phyloP scores from a whole-genome alignment of 208 protist species.

The Trypanosoma rangeli region DNA sequence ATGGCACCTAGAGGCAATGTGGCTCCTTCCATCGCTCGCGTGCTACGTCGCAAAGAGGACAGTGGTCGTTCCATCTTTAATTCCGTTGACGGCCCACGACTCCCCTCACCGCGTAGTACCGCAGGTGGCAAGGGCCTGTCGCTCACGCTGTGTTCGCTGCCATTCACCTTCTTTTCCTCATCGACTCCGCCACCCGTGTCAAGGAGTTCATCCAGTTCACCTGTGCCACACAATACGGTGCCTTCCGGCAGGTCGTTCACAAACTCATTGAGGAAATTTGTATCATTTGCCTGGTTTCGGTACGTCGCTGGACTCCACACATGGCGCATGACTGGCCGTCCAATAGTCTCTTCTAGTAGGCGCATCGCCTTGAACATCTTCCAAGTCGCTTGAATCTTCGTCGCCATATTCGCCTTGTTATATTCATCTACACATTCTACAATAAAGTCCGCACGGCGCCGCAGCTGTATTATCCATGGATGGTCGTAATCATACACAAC shows the following conservation, averaged over 20 bases:
- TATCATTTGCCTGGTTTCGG: constrained; percentile 39
- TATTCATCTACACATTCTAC: constrained; percentile 42
- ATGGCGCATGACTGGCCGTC: constrained; percentile 66
- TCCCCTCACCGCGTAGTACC: background rate
- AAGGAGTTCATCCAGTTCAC: background rate
- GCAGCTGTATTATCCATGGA: constrained; percentile 76
- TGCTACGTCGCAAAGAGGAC: background rate
- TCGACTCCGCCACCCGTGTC: background rate
- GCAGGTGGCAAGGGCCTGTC: background rate
- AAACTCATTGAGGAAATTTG: constrained; percentile 58
- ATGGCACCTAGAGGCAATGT: background rate
- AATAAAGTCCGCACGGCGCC: constrained; percentile 52
- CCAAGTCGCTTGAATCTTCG: constrained; percentile 83
- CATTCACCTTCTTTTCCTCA: background rate
- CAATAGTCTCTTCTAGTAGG: constrained; percentile 55
- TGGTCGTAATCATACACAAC: constrained; percentile 89
- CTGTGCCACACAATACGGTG: constrained; percentile 24
- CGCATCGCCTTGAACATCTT: constrained; percentile 78
- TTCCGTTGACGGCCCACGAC: constrained; percentile 1
- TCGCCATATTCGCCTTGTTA: constrained; percentile 53
- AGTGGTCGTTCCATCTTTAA: background rate
- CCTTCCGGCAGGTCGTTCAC: constrained; percentile 35
- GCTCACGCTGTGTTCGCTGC: background rate
- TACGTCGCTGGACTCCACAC: constrained; percentile 46
- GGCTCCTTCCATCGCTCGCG: background rate